These are phyloP conservation scores for Leccinum incarnatum DNA, from an alignment of 768 basidiomycete genomes.

Conservation along the genomic window DNA sequence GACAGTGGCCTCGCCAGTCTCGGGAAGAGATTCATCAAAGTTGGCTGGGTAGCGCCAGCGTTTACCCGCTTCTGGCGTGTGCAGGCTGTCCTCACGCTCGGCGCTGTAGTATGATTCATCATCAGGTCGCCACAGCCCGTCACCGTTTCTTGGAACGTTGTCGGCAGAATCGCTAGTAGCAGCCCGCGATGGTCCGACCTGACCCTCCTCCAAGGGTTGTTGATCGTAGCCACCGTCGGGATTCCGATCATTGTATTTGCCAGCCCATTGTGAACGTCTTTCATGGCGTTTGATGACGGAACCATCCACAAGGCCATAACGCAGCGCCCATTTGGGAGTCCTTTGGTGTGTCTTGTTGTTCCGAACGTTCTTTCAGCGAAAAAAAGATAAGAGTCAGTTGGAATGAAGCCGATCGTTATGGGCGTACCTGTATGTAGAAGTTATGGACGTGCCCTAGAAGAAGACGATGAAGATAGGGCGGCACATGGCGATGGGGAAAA, in stretches of 20 bases:
- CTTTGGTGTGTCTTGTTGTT: constrained; percentile 92
- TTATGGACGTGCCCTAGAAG: constrained; percentile 81
- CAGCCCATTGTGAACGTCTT: constrained; percentile 83
- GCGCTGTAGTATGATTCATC: constrained; percentile 74
- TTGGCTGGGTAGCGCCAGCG: constrained; percentile 88
- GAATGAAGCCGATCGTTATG: not conserved
- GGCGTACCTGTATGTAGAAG: constrained; percentile 79
- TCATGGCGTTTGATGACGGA: constrained; percentile 74
- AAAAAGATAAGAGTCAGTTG: constrained; percentile 7
- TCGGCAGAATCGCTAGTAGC: constrained; percentile 13
- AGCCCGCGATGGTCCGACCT: constrained; percentile 38
- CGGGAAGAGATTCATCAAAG: constrained; percentile 57
- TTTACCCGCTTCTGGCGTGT: constrained; percentile 36
- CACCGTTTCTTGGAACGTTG: constrained; percentile 27
- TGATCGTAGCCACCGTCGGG: constrained; percentile 66
- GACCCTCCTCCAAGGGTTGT: constrained; percentile 77
- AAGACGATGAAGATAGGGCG: constrained; percentile 5
- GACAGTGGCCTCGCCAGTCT: constrained; percentile 38
- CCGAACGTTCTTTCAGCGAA: constrained; percentile 68
- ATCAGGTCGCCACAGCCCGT: constrained; percentile 68
- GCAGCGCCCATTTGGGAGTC: constrained; percentile 94
- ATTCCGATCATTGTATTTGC: constrained; percentile 80
- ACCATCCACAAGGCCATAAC: constrained; percentile 85
- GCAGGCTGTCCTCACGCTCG: constrained; percentile 36
- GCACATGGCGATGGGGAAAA: not conserved